Evolutionary conservation across 148 eudicot genomes (phyloP).

Genomic region (Camellia granthamiana): DNA sequence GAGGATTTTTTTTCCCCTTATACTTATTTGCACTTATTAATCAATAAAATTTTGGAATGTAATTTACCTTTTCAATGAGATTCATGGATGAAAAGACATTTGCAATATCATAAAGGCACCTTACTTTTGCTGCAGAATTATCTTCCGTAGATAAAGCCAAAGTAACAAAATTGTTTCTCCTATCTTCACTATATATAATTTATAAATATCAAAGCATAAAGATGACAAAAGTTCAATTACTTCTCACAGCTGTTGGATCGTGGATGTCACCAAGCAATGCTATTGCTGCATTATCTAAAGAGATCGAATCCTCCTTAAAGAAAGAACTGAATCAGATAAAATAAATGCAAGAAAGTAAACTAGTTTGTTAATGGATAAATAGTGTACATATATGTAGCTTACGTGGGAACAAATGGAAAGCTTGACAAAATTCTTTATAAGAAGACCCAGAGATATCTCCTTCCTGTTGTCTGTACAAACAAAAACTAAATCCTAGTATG

Average conservation of each 20-base stretch:
- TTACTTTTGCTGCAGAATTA: conserved; percentile 72
- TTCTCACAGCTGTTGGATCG: conserved; percentile 58
- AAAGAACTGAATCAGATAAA: background rate
- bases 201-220: background rate
- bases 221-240: conserved; percentile 31
- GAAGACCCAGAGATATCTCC: conserved; percentile 81
- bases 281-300: conserved; percentile 79
- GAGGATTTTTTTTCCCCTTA: background rate
- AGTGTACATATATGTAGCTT: conserved; percentile 19
- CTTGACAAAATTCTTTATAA: conserved; percentile 77
- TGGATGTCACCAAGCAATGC: conserved; percentile 69
- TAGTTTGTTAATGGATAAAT: background rate
- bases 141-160: conserved; percentile 24
- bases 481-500: background rate
- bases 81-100: conserved; percentile 74
- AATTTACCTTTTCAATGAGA: conserved; percentile 75
- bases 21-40: background rate
- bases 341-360: background rate
- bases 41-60: background rate
- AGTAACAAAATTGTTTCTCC: background rate
- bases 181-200: background rate
- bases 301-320: conserved; percentile 57
- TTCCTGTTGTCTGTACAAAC: conserved; percentile 53
- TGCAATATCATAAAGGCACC: conserved; percentile 88
- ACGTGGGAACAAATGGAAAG: conserved; percentile 70